Conservation (phyloP, 208 protist species). For the Angomonas deanei region DNA sequence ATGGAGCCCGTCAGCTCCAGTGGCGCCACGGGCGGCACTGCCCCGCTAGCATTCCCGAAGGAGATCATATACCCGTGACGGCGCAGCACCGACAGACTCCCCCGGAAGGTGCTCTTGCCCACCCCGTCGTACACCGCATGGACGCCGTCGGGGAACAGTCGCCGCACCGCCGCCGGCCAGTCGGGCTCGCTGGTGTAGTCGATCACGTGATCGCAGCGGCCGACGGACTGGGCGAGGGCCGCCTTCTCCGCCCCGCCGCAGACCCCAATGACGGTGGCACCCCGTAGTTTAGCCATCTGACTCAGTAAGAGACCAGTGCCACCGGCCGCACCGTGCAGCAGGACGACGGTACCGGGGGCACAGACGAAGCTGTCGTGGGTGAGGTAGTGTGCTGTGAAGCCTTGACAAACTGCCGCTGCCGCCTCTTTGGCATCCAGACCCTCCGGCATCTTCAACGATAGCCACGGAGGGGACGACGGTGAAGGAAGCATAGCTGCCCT, state of each 20-base stretch:
- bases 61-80: conserved; percentile 79
- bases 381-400: conserved; percentile 90
- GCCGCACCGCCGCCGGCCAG: conserved; percentile 42
- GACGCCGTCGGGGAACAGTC: conserved; percentile 39
- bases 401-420: conserved; percentile 65
- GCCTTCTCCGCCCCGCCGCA: conserved; percentile 66
- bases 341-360: conserved; percentile 28
- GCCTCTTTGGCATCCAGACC: conserved; percentile 44
- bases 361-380: conserved; percentile 49
- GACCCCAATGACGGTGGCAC: conserved; percentile 89
- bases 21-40: conserved; percentile 54
- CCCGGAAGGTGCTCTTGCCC: conserved; percentile 68
- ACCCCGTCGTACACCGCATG: conserved; percentile 90
- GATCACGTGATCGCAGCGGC: conserved; percentile 66
- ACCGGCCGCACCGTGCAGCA: conserved; percentile 88
- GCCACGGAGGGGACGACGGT: conserved; percentile 38
- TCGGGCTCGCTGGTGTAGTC: conserved; percentile 53
- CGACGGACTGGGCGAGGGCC: conserved; percentile 32
- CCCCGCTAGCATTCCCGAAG: conserved; percentile 90
- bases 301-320: conserved; percentile 77
- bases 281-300: conserved; percentile 90
- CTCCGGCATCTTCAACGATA: conserved; percentile 56
- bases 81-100: conserved; percentile 58
- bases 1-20: conserved; percentile 58
- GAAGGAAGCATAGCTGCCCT: conserved; percentile 67